Base-by-base conservation (phyloP, 345 rosid genomes). In the Aquilaria yunnanensis region DNA sequence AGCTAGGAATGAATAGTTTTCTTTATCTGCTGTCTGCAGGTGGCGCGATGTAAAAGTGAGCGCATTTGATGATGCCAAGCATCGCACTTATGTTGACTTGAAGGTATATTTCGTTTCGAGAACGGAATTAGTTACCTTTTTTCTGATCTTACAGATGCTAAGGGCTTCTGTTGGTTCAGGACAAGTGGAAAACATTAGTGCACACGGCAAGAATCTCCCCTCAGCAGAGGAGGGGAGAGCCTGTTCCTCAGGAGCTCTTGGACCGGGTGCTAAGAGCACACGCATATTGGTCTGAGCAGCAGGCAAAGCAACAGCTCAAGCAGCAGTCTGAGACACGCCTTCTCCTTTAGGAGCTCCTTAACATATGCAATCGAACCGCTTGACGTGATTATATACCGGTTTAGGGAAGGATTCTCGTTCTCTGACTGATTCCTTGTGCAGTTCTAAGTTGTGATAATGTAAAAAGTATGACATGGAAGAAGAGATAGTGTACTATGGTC, bases 121-220 rank as follows among this genome's bases (percentile, higher is more conserved):
- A 23, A 23, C 23, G 23, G 23, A 23, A 23, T 23, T 23, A 23
- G 23, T 23, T 23, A 23, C 23, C 23, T 23, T 23, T 23, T 23
- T 23, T 23, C 23, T 23, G 56, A 54, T 61, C 41, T 61, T 66
- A 30, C 41, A 14, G 69, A 47, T 30, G 43, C 56, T 73, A 58
- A 13, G 23, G 14, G 54, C 30, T 30, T 56, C 37, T 11, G 6
- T 2, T 65, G 12, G 53, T 59, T n/a, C 78, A 94, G 99, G 99
- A 94, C 67, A 94, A 94, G 64, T 93, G 99, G 99, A 94, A 94
- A 75, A 90, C 97, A 13, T 79, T 94, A 59, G 96, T 94, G 63
- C 99, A 90, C 78, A 94, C 97, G 37, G 97, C 99, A 50, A 86
- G 89, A 78, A 94, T 94, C 81, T 85, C 96, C 52, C 99, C 97